Evolutionary conservation across 2,329 filamentous ascomycete species (phyloP).

Genomic region (Penicillium olsonii): DNA sequence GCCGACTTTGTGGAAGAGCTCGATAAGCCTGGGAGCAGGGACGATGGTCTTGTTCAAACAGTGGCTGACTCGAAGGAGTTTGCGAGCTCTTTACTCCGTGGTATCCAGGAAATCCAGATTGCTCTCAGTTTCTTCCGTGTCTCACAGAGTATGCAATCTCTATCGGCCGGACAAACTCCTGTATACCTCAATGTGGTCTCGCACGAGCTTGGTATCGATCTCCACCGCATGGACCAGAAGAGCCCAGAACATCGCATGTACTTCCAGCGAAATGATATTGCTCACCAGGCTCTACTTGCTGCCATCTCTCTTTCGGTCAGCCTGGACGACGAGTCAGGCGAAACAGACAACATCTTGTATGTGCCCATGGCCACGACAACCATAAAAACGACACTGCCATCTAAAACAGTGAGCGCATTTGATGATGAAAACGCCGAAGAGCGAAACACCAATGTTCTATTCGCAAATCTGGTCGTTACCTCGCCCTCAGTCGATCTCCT

Average conservation of each 20-base stretch:
- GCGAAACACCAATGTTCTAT: slow-evolving; percentile 92
- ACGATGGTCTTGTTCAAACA: slow-evolving; percentile 72
- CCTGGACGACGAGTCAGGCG: slow-evolving; percentile 83
- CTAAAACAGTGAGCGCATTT: slow-evolving; percentile 84
- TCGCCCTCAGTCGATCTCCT: slow-evolving; percentile 93
- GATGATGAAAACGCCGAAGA: slow-evolving; percentile 72
- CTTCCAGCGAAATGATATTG: slow-evolving; percentile 87
- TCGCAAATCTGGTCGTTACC: slow-evolving; percentile 93
- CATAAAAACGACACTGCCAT: slow-evolving; percentile 88
- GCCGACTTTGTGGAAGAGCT: slow-evolving; percentile 74
- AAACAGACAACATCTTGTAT: slow-evolving; percentile 84
- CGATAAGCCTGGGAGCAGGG: slow-evolving; percentile 65
- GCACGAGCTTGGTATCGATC: slow-evolving; percentile 92
- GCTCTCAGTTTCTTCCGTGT: slow-evolving; percentile 88
- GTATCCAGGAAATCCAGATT: slow-evolving; percentile 95
- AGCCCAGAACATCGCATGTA: slow-evolving; percentile 98
- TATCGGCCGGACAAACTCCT: slow-evolving; percentile 67
- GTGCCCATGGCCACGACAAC: slow-evolving; percentile 97
- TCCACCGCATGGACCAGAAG: slow-evolving; percentile 86
- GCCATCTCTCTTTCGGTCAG: slow-evolving; percentile 91
- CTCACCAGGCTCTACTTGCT: slow-evolving; percentile 89
- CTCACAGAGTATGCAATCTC: slow-evolving; percentile 72
- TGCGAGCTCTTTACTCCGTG: slow-evolving; percentile 81
- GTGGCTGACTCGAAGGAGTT: slow-evolving; percentile 94
- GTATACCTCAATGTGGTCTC: slow-evolving; percentile 85